Base-by-base conservation (phyloP, 768 basidiomycete species). In the Mycena floridula region DNA sequence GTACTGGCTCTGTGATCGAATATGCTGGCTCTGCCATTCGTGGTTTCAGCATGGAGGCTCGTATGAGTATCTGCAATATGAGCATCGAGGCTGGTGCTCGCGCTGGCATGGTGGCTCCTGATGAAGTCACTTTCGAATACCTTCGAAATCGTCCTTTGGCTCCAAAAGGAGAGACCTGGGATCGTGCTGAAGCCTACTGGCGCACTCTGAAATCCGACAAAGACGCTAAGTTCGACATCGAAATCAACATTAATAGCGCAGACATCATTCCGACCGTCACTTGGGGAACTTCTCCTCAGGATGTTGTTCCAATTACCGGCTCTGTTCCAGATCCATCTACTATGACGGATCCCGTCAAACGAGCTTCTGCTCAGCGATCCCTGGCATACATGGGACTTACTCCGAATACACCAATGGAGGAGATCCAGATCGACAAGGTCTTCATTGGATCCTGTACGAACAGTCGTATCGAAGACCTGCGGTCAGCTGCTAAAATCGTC, bases 361-460 rank as follows among this genome's bases (percentile, higher is more conserved):
- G 79, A 45, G 72, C 75, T 7, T 82, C 85, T 35, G 82, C 85
- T 37, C 74, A 82, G 57, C 81, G 89, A 23, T 79, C 89, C 8
- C 71, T 95, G 56, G 64, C 76, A 18, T 95, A 95, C 63, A 93
- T 93, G 91, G 90, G 87, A 41, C 79, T 95, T 47, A 69, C 70
- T 32, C 71, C 91, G 2, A 86, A 86, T 56, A 85, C 79, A 5
- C 79, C 65, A 21, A 88, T 94, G 79, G 76, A 89, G 62, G 76
- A 86, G 40, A 78, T 95, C 60, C 66, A 67, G 40, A 63, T 95
- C 48, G 86, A 93, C 71, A 95, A 93, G 63, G 81, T 92, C 22
- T 95, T 95, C 72, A 85, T 95, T 50, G 91, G 91, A 12, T 93
- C 91, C 4, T 95, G 91, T 72, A 95, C 91, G 57, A 95, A 94